Conservation (phyloP, 352 stramenopile species). For the Blastocystis sp. region DNA sequence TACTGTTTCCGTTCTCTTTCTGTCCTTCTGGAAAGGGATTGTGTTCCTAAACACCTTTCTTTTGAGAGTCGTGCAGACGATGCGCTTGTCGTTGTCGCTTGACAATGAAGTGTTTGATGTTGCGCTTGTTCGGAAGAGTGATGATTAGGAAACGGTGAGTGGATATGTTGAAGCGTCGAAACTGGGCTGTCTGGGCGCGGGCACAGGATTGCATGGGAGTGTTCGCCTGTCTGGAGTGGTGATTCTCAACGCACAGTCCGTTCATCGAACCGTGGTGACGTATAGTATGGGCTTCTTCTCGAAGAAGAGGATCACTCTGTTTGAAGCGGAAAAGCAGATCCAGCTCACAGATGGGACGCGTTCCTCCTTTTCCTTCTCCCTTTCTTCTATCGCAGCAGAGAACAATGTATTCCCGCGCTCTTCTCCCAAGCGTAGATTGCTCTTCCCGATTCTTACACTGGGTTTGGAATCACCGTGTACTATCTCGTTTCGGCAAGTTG, state of each 20-base stretch:
- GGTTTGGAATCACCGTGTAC: background rate
- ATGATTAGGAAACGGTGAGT: background rate
- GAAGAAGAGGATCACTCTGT: background rate
- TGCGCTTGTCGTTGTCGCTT: background rate
- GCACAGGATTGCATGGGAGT: background rate
- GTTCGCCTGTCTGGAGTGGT: background rate
- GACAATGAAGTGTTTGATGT: background rate
- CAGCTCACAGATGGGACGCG: background rate
- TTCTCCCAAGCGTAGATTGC: background rate
- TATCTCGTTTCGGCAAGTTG: conserved; percentile 22
- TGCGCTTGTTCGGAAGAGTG: background rate
- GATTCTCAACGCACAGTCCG: conserved; percentile 16
- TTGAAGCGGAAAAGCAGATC: conserved; percentile 9
- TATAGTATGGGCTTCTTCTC: conserved; percentile 27
- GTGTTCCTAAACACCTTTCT: background rate
- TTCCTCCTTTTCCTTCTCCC: background rate
- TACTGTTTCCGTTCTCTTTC: background rate
- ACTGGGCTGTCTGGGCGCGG: background rate
- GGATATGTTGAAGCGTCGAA: background rate
- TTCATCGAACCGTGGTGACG: background rate
- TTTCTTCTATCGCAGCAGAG: background rate
- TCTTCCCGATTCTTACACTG: conserved; percentile 26
- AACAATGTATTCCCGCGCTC: background rate
- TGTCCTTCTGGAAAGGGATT: background rate
- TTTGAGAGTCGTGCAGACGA: background rate